Base-by-base conservation (phyloP, 345 rosid genomes). In the Eucalyptus virginea region DNA sequence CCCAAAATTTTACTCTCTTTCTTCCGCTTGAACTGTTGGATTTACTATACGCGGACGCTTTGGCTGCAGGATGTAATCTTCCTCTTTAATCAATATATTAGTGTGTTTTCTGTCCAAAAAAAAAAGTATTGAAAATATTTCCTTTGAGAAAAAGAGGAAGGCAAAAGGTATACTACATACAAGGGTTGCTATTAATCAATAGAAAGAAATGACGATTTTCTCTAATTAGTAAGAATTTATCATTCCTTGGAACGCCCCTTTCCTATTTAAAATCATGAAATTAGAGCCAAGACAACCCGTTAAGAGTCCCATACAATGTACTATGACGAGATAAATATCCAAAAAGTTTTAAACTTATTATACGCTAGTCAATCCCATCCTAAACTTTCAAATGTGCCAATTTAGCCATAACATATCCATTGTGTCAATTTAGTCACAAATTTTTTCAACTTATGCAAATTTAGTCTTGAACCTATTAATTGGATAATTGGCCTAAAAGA, bases 261-360 rank as follows among this genome's bases (percentile, higher is more conserved):
- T 52, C 56, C 56, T 52, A 52, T 52, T 60, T 28, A 28, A 28
- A 30, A 60, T 60, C 69, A 26, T 5, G 67, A 28, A 60, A 60
- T 28, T 52, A 19, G 67, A 60, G 4, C 17, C 32, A 26, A 1
- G 2, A 16, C 37, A 15, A 65, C 40, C 40, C 77, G 2, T 15
- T n/a, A 16, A 16, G 9, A 32, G 34, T n/a, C 21, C 23, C 40
- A 32, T 32, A 1, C 23, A 0, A 67, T 67, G 40, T 19, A 52
- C 23, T 0, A 23, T 4, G 56, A 3, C 2, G 1, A 0, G 24
- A 18, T 52, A 19, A 0, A 52, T 52, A 2, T 52, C 56, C 24
- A 52, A 19, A 52, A 19, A 52, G 10, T 52, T 52, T 18, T 52
- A 52, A 52, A 52, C 24, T 1, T 18, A 52, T 18, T 52, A 0